Conservation (phyloP, 805 yeast genomes). For the Kregervanrija pseudodelftensis region DNA sequence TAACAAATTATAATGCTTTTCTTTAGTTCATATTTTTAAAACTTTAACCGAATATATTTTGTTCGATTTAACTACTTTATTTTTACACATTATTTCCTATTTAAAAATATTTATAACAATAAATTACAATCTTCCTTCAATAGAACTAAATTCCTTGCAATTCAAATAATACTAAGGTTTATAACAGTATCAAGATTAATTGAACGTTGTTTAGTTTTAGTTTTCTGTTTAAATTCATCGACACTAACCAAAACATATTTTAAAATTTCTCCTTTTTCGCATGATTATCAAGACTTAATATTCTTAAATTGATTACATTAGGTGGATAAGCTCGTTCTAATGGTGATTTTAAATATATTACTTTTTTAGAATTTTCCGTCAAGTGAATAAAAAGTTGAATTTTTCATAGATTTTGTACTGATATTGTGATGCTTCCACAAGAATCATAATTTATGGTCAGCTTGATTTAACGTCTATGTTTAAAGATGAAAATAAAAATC, state of each 20-base stretch:
- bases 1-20: background rate
- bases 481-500: background rate
- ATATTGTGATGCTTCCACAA: background rate
- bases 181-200: constrained; percentile 5
- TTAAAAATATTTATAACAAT: constrained; percentile 4
- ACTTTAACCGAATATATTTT: background rate
- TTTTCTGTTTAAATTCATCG: background rate
- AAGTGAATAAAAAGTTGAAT: constrained; percentile 1
- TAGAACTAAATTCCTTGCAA: constrained; percentile 11
- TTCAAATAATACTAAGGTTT: constrained; percentile 14
- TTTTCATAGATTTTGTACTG: background rate
- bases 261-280: constrained; percentile 2
- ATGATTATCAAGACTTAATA: constrained; percentile 7
- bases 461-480: background rate
- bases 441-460: background rate
- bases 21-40: background rate
- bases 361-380: constrained; percentile 1
- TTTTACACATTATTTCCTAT: background rate
- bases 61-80: background rate
- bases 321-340: constrained; percentile 16
- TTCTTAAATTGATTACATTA: constrained; percentile 12
- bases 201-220: constrained; percentile 2
- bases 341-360: constrained; percentile 11
- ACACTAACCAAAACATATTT: constrained; percentile 12
- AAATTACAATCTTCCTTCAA: constrained; percentile 17